phyloP scores from a whole-genome alignment of 2,329 filamentous ascomycete species.

The Aspergillus novoparasiticus region DNA sequence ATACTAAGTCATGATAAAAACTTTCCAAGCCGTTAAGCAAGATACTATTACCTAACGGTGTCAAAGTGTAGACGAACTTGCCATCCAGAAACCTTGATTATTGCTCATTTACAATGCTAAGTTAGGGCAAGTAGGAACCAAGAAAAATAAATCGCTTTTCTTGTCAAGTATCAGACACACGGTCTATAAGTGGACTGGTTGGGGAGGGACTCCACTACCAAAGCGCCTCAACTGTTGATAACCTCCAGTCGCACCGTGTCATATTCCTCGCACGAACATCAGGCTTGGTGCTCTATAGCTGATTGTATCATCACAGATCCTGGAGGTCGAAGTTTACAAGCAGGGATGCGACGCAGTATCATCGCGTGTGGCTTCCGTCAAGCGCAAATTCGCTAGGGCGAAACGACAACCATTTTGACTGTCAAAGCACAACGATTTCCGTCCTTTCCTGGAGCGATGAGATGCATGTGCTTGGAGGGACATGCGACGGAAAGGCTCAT shows the following conservation, averaged over 20 bases:
- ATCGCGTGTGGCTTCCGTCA: too few species aligned
- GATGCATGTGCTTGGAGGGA: neutral
- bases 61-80: neutral
- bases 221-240: neutral
- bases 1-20: too few species aligned
- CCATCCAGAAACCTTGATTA: neutral
- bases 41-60: fast-evolving
- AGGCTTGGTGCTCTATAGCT: neutral
- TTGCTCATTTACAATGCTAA: neutral
- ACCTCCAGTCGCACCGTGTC: neutral
- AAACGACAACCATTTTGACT: too few species aligned
- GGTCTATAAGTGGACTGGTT: neutral
- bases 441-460: neutral
- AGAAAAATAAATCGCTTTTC: neutral
- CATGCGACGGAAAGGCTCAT: neutral
- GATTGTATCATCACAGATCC: neutral
- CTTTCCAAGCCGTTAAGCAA: neutral
- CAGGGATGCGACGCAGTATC: too few species aligned
- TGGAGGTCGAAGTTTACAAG: too few species aligned
- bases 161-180: neutral
- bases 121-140: neutral
- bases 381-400: too few species aligned
- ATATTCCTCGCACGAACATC: neutral
- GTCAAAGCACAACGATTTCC: too few species aligned
- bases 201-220: neutral